These are phyloP conservation scores for Hypoxylon sp. DNA, from an alignment of 2,329 filamentous ascomycete species.

Conservation along the genomic window DNA sequence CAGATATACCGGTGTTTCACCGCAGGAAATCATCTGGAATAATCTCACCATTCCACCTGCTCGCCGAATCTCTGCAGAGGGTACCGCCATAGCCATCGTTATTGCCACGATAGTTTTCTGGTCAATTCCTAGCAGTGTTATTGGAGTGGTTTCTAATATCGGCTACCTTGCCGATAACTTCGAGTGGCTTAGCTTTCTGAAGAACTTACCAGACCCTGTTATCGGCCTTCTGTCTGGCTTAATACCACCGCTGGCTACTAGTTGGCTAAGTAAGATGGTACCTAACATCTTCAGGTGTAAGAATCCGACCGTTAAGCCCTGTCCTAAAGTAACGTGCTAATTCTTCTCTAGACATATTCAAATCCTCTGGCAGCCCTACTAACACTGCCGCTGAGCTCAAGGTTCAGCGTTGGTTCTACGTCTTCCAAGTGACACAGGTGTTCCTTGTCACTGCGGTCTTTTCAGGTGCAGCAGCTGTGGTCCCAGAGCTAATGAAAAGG, in stretches of 20 bases:
- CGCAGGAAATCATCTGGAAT: conserved; percentile 87
- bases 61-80: conserved; percentile 54
- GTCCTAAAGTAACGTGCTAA: conserved; percentile 23
- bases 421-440: conserved; percentile 85
- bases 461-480: conserved; percentile 66
- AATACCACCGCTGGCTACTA: conserved; percentile 82
- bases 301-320: conserved; percentile 40
- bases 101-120: conserved; percentile 87
- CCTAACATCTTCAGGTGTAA: conserved; percentile 81
- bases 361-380: conserved; percentile 78
- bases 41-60: conserved; percentile 71
- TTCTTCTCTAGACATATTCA: conserved; percentile 71
- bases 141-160: conserved; percentile 89
- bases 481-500: conserved; percentile 46
- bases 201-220: conserved; percentile 75
- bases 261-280: conserved; percentile 86
- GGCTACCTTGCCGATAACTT: conserved; percentile 74
- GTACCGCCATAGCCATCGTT: conserved; percentile 77
- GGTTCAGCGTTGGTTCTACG: conserved; percentile 84
- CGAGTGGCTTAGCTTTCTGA: conserved; percentile 81
- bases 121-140: conserved; percentile 80
- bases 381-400: conserved; percentile 80
- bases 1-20: conserved; percentile 72
- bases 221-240: conserved; percentile 87
- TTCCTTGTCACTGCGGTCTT: conserved; percentile 86